Base-by-base conservation (phyloP, 2,329 filamentous ascomycete species). In the Colletotrichum zoysiae region DNA sequence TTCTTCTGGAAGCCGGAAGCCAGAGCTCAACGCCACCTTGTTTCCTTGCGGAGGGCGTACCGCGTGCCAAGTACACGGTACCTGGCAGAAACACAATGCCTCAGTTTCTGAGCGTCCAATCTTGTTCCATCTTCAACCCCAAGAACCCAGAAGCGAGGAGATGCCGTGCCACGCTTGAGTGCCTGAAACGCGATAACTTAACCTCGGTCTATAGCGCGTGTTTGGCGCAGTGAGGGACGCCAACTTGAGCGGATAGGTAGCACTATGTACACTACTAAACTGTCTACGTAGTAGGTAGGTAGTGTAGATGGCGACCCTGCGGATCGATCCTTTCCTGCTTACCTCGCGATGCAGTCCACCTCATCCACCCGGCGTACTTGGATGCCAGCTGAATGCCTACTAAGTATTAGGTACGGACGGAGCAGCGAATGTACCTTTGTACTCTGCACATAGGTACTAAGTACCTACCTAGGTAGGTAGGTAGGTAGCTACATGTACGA, bases 161-260 rank as follows among this genome's bases (percentile, higher is more conserved):
- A 38, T 20, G 30, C 69, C 51, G 65, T 65, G 69, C 65, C 65
- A 71, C 65, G 68, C 59, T 59, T 1, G 2, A 20, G 26, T 40
- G 62, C 55, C 67, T 66, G 69, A 71, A 71, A 71, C 69, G 58
- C 65, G 58, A 63, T 35, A 63, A 58, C 40, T 59, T 44, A 48
- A 44, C 35, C 64, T 51, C 38, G 23, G 46, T 48, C 51, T 33
- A 26, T 69, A 51, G 53, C 53, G 66, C 53, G 57, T 51, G 23
- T 40, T 26, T 51, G 50, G 44, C 48, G 16, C 60, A 50, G 16
- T 40, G n/a, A 50, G 20, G 35, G 35, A 11, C 30, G 4, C 11
- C n/a, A 26, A 51, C 33, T 12, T 40, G 59, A 46, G n/a, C 9
- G n/a, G 20, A 48, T 48, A 48, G 20, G 23, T 48, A 48, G n/a